phyloP scores from a whole-genome alignment of 306 rosid genomes.

The Citrullus mucosospermus region DNA sequence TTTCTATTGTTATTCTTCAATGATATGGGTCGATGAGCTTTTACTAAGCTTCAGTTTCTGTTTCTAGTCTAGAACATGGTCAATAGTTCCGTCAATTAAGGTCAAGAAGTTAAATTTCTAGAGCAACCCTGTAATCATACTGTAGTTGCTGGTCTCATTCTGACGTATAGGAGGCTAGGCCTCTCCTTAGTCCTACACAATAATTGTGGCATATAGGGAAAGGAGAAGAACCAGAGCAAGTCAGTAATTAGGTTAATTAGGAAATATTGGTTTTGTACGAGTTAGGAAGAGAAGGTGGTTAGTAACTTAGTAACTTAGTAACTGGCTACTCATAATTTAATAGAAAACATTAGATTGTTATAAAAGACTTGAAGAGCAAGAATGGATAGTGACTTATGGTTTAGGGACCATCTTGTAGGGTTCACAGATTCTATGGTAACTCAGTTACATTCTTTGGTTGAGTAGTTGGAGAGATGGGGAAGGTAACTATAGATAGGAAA shows the following conservation, averaged over 20 bases:
- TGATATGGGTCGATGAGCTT: not conserved
- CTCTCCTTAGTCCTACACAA: not conserved
- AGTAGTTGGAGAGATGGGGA: too few relatives aligned
- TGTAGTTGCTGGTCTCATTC: not conserved
- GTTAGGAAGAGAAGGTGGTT: not conserved
- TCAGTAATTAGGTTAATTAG: not conserved
- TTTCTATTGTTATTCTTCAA: not conserved
- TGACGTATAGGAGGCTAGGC: not conserved
- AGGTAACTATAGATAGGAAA: too few relatives aligned
- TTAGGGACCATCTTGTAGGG: not conserved
- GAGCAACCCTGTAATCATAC: not conserved
- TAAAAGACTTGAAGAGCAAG: not conserved
- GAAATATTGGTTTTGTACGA: not conserved
- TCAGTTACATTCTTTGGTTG: too few relatives aligned
- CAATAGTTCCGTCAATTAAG: not conserved
- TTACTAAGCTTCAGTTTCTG: not conserved
- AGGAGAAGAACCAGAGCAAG: not conserved
- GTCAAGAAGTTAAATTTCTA: not conserved
- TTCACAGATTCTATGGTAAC: too few relatives aligned
- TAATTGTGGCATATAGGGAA: not conserved
- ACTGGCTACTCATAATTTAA: not conserved
- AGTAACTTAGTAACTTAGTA: not conserved
- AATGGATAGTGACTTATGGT: not conserved
- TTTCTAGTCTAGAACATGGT: not conserved
- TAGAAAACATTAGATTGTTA: not conserved